Evolutionary conservation across 352 stramenopile species (phyloP), one percentile per base, ranked within the genome.

Genomic region (Globisporangium emineosum): DNA sequence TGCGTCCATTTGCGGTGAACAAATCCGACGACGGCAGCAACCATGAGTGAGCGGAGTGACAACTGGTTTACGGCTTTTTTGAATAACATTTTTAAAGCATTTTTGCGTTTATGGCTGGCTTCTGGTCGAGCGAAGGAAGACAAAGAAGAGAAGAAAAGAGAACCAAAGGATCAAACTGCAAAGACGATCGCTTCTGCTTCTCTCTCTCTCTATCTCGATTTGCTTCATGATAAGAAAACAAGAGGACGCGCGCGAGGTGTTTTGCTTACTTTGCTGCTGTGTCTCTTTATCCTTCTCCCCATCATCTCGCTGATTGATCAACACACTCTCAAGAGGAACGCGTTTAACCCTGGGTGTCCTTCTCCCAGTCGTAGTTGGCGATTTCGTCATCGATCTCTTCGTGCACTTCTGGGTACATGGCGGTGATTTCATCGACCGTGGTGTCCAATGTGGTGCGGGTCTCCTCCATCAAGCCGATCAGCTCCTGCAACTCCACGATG

Each of bases 341-440:
- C 32, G 19, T 52, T 89, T 91, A 91, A 65, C 73, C 76, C 73
- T 92, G 81, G 65, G 77, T 83, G 79, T 96, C 87, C 81, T 96
- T 96, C 70, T 93, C 84, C 85, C 86, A 96, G 72, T 96, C 86
- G 71, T 89, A 85, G 71, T 89, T 89, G 70, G 83, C 83, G 71
- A 95, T 96, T 72, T 96, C 88, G 59, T 93, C 81, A 62, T 95
- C 82, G 67, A 94, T 94, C 73, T 94, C 88, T 33, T 93, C 83
- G 63, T 73, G 71, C 42, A 95, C 79, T 63, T 94, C 85, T 50
- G 88, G 88, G 78, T 95, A 92, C 82, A 91, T 90, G 70, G 84
- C 85, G 60, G 83, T 77, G 42, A 95, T 70, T 66, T 96, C 86
- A 54, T 94, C 85, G 72, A 96, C 86, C 60, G 85, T 93, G 62